Evolutionary conservation across 805 yeast genomes (phyloP), one percentile per base, ranked within the genome.

Genomic region (Candida boleticola): DNA sequence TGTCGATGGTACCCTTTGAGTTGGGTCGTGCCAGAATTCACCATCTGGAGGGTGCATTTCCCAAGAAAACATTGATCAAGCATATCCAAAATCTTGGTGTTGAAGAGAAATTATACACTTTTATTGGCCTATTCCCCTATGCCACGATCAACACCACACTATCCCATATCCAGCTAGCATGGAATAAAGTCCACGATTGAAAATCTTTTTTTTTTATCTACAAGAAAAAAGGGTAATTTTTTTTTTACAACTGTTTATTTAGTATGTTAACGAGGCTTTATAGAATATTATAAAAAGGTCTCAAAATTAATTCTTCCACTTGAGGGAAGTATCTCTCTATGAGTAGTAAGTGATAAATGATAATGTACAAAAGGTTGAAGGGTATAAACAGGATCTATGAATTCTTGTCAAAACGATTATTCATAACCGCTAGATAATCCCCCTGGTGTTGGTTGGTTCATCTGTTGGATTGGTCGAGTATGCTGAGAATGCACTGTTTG

Each of bases 381-480:
- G n/a, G n/a, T n/a, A n/a, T n/a, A n/a, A n/a, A n/a, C n/a, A n/a
- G n/a, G n/a, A n/a, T n/a, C n/a, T n/a, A n/a, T n/a, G n/a, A n/a
- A n/a, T n/a, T n/a, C n/a, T n/a, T n/a, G n/a, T n/a, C n/a, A n/a
- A n/a, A n/a, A n/a, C n/a, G n/a, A n/a, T n/a, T n/a, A n/a, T n/a
- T n/a, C n/a, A n/a, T n/a, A n/a, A n/a, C 10, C 4, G 47, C 49
- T 44, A 61, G 34, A 61, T 46, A 38, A 63, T 49, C 22, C 57
- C 56, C 37, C 51, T 54, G 11, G 58, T 52, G 19, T 54, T 50
- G 19, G 65, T 61, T 16, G 69, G 67, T 10, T 46, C 51, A 36
- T 47, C 50, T 18, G 40, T 41, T 40, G 50, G 46, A 31, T 40
- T 38, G 33, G 40, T 44, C 11, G 51, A 44, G 19, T 46, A 52